Evolutionary conservation across 305 asterid species (phyloP).

Genomic region (Fraxinus sp.): DNA sequence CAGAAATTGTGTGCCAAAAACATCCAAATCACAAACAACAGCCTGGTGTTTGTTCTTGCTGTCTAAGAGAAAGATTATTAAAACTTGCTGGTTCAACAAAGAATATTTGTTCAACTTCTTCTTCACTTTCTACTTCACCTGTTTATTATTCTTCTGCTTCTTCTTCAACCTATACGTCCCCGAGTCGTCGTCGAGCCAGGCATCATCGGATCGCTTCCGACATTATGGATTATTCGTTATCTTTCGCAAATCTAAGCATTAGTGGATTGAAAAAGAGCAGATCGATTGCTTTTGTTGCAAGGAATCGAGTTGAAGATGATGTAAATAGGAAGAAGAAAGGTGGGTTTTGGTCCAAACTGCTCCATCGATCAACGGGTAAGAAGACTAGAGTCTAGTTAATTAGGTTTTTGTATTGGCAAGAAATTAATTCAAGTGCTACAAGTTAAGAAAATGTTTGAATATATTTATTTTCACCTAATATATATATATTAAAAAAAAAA

Average conservation of each 20-base stretch:
- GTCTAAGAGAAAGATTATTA: constrained; percentile 50
- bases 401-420: not conserved
- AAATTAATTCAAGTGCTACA: not conserved
- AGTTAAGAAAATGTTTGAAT: not conserved
- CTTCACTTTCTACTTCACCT: constrained; percentile 27
- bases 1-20: constrained; percentile 42
- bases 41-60: constrained; percentile 71
- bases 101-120: constrained; percentile 3
- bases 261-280: constrained; percentile 55
- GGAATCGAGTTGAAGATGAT: constrained; percentile 23
- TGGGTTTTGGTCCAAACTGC: constrained; percentile 66
- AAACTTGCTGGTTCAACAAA: constrained; percentile 29
- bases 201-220: constrained; percentile 51
- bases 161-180: constrained; percentile 30
- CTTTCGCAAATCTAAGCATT: constrained; percentile 23
- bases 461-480: not conserved
- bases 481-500: no score
- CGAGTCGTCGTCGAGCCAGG: constrained; percentile 24
- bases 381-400: constrained; percentile 28
- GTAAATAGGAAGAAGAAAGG: constrained; percentile 45
- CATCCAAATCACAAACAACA: constrained; percentile 59
- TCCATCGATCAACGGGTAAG: constrained; percentile 38
- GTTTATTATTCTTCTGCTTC: constrained; percentile 31
- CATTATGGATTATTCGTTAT: constrained; percentile 31
- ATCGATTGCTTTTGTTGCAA: constrained; percentile 50